These are phyloP conservation scores for Xylariaceae sp. DNA, from an alignment of 2,329 filamentous ascomycete species.

Conservation along the genomic window DNA sequence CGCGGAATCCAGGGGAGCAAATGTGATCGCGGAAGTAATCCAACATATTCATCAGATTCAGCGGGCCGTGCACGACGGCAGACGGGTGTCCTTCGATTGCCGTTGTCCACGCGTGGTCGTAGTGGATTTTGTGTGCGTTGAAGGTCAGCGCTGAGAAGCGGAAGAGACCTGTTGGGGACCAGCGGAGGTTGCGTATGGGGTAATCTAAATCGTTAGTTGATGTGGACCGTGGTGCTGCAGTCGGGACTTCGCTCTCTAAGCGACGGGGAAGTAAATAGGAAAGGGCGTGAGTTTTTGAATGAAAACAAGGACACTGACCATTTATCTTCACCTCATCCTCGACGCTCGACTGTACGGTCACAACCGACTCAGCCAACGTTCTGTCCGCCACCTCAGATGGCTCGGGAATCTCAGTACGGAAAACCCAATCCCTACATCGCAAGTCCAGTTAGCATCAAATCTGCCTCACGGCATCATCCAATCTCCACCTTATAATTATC, in stretches of 20 bases:
- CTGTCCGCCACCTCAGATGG: conserved; percentile 13
- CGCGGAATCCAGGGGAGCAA: conserved; percentile 24
- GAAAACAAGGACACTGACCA: conserved; percentile 1
- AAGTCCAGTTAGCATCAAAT: background rate
- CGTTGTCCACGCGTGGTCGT: conserved; percentile 61
- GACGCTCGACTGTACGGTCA: conserved; percentile 24
- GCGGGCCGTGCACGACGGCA: conserved; percentile 72
- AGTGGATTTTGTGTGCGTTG: conserved; percentile 82
- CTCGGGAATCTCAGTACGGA: conserved; percentile 35
- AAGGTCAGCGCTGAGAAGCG: conserved; percentile 80
- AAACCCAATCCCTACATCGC: conserved; percentile 39
- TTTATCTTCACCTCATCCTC: conserved; percentile 21
- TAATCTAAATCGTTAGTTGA: conserved; percentile 12
- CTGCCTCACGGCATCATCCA: background rate
- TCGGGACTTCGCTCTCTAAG: too few species aligned
- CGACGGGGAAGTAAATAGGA: background rate
- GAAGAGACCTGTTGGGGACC: conserved; percentile 56
- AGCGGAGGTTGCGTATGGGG: conserved; percentile 33
- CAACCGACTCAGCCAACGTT: conserved; percentile 16
- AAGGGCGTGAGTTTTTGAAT: background rate
- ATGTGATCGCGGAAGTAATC: conserved; percentile 58
- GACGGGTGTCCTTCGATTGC: conserved; percentile 63
- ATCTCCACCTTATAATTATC: background rate
- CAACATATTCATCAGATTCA: conserved; percentile 68
- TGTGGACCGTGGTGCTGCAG: too few species aligned